These are phyloP conservation scores for Tetrahymena malaccensis DNA, from an alignment of 73 alveolate genomes.

Conservation along the genomic window DNA sequence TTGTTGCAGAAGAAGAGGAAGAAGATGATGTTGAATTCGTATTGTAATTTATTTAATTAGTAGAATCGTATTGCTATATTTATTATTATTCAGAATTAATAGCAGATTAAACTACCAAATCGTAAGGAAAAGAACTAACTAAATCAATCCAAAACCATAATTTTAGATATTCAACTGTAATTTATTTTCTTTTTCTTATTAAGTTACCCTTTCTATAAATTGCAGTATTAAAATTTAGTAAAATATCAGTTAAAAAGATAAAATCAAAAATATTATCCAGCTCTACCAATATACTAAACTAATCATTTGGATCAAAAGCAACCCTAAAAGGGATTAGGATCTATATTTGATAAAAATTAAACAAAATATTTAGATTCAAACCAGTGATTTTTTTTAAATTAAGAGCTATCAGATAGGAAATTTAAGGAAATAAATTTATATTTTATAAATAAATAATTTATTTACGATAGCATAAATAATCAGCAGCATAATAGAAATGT, in stretches of 20 bases:
- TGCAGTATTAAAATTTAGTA: conserved; percentile 50
- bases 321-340: not conserved
- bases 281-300: not conserved
- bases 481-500: not conserved
- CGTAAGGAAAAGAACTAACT: conserved; percentile 40
- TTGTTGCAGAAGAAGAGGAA: not conserved
- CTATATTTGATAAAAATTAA: not conserved
- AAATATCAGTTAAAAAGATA: conserved; percentile 40
- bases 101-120: conserved; percentile 21
- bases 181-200: conserved; percentile 35
- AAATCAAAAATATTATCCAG: not conserved
- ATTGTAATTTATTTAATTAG: too few species aligned
- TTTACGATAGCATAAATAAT: not conserved
- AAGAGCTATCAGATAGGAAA: not conserved
- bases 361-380: not conserved
- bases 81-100: conserved; percentile 10
- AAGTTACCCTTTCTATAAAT: conserved; percentile 45
- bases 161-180: conserved; percentile 28
- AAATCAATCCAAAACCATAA: conserved; percentile 56
- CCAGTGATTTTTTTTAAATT: too few species aligned
- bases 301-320: not conserved
- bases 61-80: not conserved
- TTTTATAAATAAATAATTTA: too few species aligned
- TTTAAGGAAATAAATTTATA: too few species aligned
- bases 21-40: too few species aligned